A percentile compares a stretch with the other conserved stretches of the same genome.
These are phyloP conservation scores for Plectranthus barbatus DNA, from an alignment of 257 asterid genomes.

Conservation along the genomic window DNA sequence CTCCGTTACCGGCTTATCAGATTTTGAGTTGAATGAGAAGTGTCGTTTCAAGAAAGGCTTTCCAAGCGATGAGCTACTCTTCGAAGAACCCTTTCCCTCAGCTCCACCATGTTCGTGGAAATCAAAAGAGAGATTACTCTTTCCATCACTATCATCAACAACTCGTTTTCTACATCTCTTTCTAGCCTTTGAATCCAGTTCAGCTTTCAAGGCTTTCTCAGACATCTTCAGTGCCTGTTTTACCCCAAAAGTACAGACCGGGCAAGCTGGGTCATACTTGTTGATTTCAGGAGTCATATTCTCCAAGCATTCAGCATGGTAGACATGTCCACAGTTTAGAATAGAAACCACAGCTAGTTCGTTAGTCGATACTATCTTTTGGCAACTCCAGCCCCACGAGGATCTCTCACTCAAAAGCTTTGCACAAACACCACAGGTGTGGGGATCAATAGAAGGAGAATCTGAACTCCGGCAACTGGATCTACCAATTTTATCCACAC, in stretches of 20 bases:
- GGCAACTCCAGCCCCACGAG: constrained; percentile 62
- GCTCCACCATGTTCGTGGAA: constrained; percentile 30
- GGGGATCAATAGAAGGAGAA: constrained; percentile 49
- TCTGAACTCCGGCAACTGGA: constrained; percentile 41
- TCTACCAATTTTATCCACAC: constrained; percentile 42
- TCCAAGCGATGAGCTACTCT: constrained; percentile 47
- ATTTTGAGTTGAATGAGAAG: constrained; percentile 61
- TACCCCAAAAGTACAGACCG: constrained; percentile 82
- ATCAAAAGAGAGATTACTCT: constrained; percentile 31
- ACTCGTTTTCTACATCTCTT: constrained; percentile 42
- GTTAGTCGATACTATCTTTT: constrained; percentile 47
- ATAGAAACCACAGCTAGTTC: constrained; percentile 85
- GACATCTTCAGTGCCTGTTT: constrained; percentile 66
- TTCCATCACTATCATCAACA: constrained; percentile 33
- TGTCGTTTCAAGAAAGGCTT: constrained; percentile 73
- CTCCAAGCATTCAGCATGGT: constrained; percentile 94
- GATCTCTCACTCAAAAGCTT: constrained; percentile 66
- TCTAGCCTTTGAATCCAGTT: constrained; percentile 52
- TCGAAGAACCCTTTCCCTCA: constrained; percentile 37
- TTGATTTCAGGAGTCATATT: constrained; percentile 76
- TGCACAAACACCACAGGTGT: constrained; percentile 75
- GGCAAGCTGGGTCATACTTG: constrained; percentile 84
- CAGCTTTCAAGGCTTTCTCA: constrained; percentile 70
- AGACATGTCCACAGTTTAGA: constrained; percentile 77
- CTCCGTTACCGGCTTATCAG: constrained; percentile 34